These are phyloP conservation scores for Nigrospora oryzae DNA, from an alignment of 2,329 filamentous ascomycete genomes.

Conservation along the genomic window DNA sequence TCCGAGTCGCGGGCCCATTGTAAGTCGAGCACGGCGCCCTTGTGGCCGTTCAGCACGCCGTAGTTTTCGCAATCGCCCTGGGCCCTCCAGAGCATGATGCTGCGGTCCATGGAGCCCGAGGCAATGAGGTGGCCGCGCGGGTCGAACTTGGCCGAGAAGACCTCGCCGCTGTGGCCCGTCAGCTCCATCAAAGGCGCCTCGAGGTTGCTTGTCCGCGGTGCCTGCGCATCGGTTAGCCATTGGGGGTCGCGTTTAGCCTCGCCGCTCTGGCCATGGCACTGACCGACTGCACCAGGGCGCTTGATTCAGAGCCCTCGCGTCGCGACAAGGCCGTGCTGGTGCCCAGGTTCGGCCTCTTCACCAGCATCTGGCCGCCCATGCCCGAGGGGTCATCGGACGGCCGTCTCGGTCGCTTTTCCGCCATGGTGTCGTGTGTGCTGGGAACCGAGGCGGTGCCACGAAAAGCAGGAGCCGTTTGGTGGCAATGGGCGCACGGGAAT, in stretches of 20 bases:
- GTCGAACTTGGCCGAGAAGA: conserved; percentile 87
- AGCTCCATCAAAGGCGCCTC: conserved; percentile 93
- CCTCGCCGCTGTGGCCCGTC: conserved; percentile 72
- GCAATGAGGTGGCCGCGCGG: conserved; percentile 82
- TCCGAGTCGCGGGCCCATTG: conserved; percentile 96
- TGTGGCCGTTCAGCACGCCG: conserved; percentile 79
- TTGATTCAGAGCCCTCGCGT: conserved; percentile 37
- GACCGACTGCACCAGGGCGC: conserved; percentile 42
- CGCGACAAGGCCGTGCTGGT: conserved; percentile 39
- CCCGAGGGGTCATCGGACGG: conserved; percentile 76
- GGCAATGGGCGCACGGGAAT: no score
- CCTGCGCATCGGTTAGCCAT: conserved; percentile 35
- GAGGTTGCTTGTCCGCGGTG: conserved; percentile 70
- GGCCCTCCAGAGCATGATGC: conserved; percentile 90
- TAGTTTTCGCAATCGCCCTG: conserved; percentile 94
- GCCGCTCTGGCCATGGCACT: conserved; percentile 19
- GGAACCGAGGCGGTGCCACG: no score
- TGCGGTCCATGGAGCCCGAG: conserved; percentile 90
- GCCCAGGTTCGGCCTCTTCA: conserved; percentile 78
- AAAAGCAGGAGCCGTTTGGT: no score
- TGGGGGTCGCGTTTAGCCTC: not conserved
- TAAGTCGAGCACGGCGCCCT: conserved; percentile 81
- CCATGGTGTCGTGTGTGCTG: conserved; percentile 45
- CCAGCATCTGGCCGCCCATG: conserved; percentile 58
- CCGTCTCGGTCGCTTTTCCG: conserved; percentile 85